Base-by-base conservation (phyloP, 169 alveolate genomes). In the Toxoplasma gondii region DNA sequence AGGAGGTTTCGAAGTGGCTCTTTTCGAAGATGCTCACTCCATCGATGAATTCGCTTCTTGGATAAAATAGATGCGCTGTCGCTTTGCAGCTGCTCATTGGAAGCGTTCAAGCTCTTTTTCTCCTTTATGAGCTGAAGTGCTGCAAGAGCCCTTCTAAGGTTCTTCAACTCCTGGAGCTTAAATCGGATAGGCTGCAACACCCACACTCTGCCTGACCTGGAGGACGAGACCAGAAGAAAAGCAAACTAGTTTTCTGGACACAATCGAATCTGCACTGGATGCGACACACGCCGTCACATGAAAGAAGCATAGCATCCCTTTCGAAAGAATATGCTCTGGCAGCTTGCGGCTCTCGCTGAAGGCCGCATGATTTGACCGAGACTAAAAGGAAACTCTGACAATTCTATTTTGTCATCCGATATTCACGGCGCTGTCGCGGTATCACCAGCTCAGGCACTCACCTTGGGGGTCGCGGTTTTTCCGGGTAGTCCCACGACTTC, bases 171-270 rank as follows among this genome's bases (percentile, higher is more conserved):
- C n/a, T 78, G 39, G 49, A 78, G 86, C 29, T 45, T n/a, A 78
- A 78, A 78, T 45, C 86, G 86, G n/a, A 78, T 78, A 31, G 86
- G 86, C 45, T n/a, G 86, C 86, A 78, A 38, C 86, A 78, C 86
- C 49, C 44, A 78, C n/a, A 78, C 45, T 10, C 86, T 78, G 39
- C 86, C 86, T 19, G 86, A 78, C 29, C 86, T 78, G 86, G 45
- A 78, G 2, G 86, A 64, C 74, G 22, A 19, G 34, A 64, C 74
- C 34, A 31, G n/a, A 64, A 64, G n/a, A 27, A 27, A 49, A 49
- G 22, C 4, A 49, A 12, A 49, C 4, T 49, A 49, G 58, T 12
- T 49, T 49, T 49, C 4, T 49, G 58, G 58, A 12, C 58, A 12
- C 12, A 7, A 49, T 12, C 22, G 58, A 49, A 49, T 49, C 58